phyloP scores from a whole-genome alignment of 2,329 filamentous ascomycete species.

The Talaromyces sp. region DNA sequence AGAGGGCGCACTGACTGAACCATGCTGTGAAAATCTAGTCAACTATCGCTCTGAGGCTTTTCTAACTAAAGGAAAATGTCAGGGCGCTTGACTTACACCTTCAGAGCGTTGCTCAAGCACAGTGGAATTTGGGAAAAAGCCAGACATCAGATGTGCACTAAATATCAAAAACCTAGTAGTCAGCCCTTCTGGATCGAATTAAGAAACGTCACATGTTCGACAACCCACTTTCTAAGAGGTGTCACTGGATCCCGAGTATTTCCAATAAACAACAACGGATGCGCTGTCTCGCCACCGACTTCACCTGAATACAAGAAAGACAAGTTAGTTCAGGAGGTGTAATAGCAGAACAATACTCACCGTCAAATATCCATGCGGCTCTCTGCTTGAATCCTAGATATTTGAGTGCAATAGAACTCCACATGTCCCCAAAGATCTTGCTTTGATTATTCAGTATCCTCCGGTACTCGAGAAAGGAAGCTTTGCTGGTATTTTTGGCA shows the following conservation, averaged over 20 bases:
- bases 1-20: conserved; percentile 35
- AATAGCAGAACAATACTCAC: not conserved
- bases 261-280: conserved; percentile 11
- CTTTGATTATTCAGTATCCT: conserved; percentile 4
- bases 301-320: not conserved
- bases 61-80: not conserved
- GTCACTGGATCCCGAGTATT: conserved; percentile 11
- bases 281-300: conserved; percentile 5
- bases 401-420: not conserved
- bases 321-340: not conserved
- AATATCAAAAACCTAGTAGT: not conserved
- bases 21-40: conserved; percentile 25
- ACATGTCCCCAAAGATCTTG: conserved; percentile 12
- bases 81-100: conserved; percentile 1
- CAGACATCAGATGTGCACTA: conserved; percentile 12
- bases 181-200: not conserved
- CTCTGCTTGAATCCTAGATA: conserved; percentile 13
- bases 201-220: not conserved
- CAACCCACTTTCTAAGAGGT: conserved; percentile 8
- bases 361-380: conserved; percentile 12
- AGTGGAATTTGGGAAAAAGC: conserved; percentile 1
- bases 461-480: conserved; percentile 5
- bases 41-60: not conserved
- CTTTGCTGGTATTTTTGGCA: not conserved
- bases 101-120: conserved; percentile 12